These are phyloP conservation scores for Coniosporium tulheliwenetii DNA, from an alignment of 2,329 filamentous ascomycete genomes.

Conservation along the genomic window DNA sequence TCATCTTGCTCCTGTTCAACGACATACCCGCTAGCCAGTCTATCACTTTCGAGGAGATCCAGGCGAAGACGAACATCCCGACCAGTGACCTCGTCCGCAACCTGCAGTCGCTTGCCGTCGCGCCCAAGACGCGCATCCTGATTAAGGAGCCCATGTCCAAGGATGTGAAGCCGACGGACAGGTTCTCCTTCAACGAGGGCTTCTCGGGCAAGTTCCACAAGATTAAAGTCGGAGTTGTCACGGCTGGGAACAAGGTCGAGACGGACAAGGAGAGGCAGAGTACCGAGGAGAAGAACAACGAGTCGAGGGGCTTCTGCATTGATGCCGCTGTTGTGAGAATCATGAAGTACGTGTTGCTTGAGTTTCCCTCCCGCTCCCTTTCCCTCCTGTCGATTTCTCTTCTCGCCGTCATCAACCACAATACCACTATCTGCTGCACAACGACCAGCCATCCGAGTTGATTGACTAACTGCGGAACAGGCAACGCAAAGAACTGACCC, in stretches of 20 bases:
- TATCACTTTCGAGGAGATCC: slow-evolving; percentile 60
- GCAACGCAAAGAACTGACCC: slow-evolving; percentile 56
- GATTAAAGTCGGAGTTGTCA: slow-evolving; percentile 80
- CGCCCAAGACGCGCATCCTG: slow-evolving; percentile 68
- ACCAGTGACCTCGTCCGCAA: slow-evolving; percentile 57
- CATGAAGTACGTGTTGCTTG: slow-evolving; percentile 55
- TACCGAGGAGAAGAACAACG: slow-evolving; percentile 62
- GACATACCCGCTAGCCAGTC: slow-evolving; percentile 39
- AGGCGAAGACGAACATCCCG: slow-evolving; percentile 67
- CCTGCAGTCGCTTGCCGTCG: slow-evolving; percentile 66
- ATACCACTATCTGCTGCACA: background rate
- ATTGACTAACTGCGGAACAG: slow-evolving; percentile 21
- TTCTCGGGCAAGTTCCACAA: slow-evolving; percentile 74
- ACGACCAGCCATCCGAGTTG: background rate
- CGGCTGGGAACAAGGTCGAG: slow-evolving; percentile 70
- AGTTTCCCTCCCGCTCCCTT: no score
- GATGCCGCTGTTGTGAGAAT: slow-evolving; percentile 68
- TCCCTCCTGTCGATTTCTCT: no score
- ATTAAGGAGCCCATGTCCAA: slow-evolving; percentile 69
- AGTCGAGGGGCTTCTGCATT: slow-evolving; percentile 53
- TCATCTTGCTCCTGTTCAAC: slow-evolving; percentile 83
- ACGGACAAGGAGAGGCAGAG: slow-evolving; percentile 48
- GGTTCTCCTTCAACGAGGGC: slow-evolving; percentile 65
- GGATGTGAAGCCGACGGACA: slow-evolving; percentile 59
- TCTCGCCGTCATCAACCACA: background rate